Conservation (phyloP, 345 rosid genomes). For the Gossypium turneri region DNA sequence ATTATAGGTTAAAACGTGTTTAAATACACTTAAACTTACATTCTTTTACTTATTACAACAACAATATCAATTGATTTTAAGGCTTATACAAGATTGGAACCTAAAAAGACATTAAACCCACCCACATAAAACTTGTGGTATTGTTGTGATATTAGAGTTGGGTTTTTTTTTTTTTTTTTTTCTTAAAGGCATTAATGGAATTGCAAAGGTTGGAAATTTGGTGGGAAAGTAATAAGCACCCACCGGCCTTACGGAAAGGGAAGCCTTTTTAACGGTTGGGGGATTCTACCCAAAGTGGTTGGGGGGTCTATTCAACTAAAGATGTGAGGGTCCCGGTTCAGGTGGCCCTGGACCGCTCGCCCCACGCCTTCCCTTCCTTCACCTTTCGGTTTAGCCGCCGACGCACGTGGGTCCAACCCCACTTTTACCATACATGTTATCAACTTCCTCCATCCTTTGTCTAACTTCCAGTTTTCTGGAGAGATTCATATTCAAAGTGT, state of each 20-base stretch:
- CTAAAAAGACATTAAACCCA: background rate
- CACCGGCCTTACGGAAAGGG: no score
- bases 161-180: background rate
- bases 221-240: background rate
- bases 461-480: background rate
- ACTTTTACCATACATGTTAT: background rate
- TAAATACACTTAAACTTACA: no score
- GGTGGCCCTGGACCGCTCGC: background rate
- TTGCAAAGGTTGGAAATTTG: slow-evolving; percentile 15
- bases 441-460: background rate
- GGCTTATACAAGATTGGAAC: background rate
- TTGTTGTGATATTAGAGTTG: background rate
- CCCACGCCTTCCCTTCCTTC: background rate
- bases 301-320: background rate
- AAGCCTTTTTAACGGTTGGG: background rate
- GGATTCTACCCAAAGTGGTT: background rate
- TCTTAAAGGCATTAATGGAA: background rate
- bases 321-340: background rate
- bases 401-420: background rate
- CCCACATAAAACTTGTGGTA: background rate
- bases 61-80: no score
- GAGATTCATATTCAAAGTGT: background rate
- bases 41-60: fast-evolving
- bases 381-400: slow-evolving; percentile 5
- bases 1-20: no score